Evolutionary conservation across 2,329 filamentous ascomycete species (phyloP), one percentile per base, ranked within the genome.

Genomic region (Penicillium rolfsii): DNA sequence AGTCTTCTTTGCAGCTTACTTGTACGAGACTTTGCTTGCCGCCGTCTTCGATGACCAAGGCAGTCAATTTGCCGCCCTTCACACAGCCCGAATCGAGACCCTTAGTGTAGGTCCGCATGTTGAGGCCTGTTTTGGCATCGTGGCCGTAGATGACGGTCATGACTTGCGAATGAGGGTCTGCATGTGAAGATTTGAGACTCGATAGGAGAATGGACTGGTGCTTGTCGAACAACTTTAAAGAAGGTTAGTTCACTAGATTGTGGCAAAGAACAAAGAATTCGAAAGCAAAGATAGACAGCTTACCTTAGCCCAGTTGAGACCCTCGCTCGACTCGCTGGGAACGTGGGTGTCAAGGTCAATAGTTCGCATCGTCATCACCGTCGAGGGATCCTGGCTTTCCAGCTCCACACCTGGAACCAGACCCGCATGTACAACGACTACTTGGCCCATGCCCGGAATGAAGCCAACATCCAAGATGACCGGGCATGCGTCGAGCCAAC

Each of bases 351-450:
- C 78, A 19, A 87, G 83, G 67, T 90, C 83, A 57, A 97, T 85
- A 6, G 88, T 91, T 59, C 93, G 87, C 91, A 99, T 96, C 73
- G 92, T 95, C 93, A 97, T 97, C 43, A 91, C 90, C 55, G 89
- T 88, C 75, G 86, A 88, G 0, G 93, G 89, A 74, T 97, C 86
- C 69, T 89, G 94, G 55, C 84, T 80, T 49, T 88, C 82, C 14
- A 96, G 81, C 0, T 84, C 76, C 0, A 96, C 79, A 5, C 88
- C 89, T 0, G 94, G 91, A 0, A 95, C 88, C 2, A 98, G 82
- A 0, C 95, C 95, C 0, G 87, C 94, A 78, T 98, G 95, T 6
- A 93, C 94, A 54, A 93, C 89, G 5, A 89, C 82, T 4, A 96
- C 82, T 60, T 88, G 82, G 38, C 88, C 84, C 74, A 88, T 80